Evolutionary conservation across 495 filamentous ascomycete species (phyloP).

Genomic region (Hypoxylon fuscum): DNA sequence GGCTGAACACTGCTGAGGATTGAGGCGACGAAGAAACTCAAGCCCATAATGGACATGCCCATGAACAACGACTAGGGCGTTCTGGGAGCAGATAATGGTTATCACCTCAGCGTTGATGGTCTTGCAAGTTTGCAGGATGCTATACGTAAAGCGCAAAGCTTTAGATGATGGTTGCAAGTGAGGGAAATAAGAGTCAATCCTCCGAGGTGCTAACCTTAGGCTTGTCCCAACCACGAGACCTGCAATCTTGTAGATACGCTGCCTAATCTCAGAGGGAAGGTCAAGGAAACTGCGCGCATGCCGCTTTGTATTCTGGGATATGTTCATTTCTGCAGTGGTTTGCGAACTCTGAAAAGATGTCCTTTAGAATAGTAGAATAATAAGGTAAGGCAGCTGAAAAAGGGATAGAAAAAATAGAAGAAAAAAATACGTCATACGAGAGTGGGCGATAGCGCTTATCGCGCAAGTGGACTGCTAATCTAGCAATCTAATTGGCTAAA

Average conservation of each 20-base stretch:
- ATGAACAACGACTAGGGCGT: background rate
- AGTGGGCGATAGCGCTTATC: too few species aligned
- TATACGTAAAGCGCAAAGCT: background rate
- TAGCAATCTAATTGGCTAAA: too few species aligned
- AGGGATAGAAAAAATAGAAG: too few species aligned
- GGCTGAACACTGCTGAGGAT: background rate
- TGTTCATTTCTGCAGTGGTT: background rate
- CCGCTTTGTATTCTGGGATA: background rate
- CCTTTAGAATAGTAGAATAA: too few species aligned
- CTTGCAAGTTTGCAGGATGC: background rate
- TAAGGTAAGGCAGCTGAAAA: too few species aligned
- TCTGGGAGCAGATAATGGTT: background rate
- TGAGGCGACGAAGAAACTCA: background rate
- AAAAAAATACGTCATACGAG: too few species aligned
- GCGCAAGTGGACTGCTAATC: too few species aligned
- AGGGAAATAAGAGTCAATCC: background rate
- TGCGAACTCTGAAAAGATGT: background rate
- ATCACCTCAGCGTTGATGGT: background rate
- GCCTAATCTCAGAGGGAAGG: background rate
- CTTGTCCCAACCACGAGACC: background rate
- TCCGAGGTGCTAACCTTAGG: background rate
- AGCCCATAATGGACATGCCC: background rate
- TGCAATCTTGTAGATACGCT: background rate
- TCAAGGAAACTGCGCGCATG: background rate
- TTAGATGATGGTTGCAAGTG: background rate